phyloP scores from a whole-genome alignment of 148 eudicot species.

The Rhododendron henanense region DNA sequence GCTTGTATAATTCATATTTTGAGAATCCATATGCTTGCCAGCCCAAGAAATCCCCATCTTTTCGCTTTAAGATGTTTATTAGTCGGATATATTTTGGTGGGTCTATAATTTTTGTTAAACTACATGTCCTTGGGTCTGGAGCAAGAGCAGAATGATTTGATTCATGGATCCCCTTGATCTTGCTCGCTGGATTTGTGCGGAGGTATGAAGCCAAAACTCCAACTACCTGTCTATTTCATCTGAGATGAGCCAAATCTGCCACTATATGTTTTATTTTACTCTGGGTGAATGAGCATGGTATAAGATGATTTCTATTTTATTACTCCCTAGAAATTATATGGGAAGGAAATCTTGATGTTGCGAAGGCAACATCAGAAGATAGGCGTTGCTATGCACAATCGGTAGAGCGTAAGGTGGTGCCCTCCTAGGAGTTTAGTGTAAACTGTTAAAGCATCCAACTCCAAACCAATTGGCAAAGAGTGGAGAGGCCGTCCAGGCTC shows the following conservation, averaged over 20 bases:
- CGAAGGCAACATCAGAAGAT: constrained; percentile 16
- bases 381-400: constrained; percentile 24
- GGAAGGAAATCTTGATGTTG: background rate
- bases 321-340: background rate
- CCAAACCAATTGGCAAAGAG: no score
- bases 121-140: no score
- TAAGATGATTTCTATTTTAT: background rate
- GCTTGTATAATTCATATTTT: no score
- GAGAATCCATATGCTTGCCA: no score
- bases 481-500: no score
- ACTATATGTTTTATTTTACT: no score
- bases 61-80: no score
- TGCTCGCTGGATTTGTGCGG: constrained; percentile 18
- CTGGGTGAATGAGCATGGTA: background rate
- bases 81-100: no score
- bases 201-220: constrained; percentile 4
- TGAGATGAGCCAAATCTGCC: background rate
- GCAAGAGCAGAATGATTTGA: constrained; percentile 21
- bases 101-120: no score
- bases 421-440: constrained; percentile 21
- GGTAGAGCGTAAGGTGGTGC: constrained; percentile 20
- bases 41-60: no score
- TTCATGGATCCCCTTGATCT: constrained; percentile 27
- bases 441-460: no score
- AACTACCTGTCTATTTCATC: background rate